These are phyloP conservation scores for Boletellus emodensis DNA, from an alignment of 768 basidiomycete genomes.

Conservation along the genomic window DNA sequence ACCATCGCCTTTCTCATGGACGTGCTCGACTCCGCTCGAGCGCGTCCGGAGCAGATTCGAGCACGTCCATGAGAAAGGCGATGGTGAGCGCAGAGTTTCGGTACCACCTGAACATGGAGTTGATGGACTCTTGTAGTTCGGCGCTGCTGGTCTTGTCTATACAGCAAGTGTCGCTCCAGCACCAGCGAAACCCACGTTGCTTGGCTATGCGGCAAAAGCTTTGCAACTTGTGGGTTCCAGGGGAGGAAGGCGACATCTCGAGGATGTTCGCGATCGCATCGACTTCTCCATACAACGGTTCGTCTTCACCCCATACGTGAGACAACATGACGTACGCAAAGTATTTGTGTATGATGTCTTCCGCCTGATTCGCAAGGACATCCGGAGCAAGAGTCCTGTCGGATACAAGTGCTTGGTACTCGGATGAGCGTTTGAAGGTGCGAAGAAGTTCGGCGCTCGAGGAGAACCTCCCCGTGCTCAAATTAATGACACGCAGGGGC, in stretches of 20 bases:
- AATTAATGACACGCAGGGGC: conserved; percentile 23
- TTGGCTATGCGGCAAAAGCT: conserved; percentile 20
- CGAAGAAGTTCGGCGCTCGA: conserved; percentile 17
- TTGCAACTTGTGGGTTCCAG: conserved; percentile 20
- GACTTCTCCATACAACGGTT: conserved; percentile 21
- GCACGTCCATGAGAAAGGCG: conserved; percentile 25
- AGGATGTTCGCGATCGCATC: conserved; percentile 11
- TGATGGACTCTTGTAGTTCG: conserved; percentile 30
- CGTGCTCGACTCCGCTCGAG: conserved; percentile 18
- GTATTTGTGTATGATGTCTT: conserved; percentile 14
- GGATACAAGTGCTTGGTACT: conserved; percentile 12
- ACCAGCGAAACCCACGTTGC: conserved; percentile 17
- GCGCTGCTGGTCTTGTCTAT: conserved; percentile 29
- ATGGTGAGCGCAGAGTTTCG: conserved; percentile 29
- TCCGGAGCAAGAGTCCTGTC: conserved; percentile 4
- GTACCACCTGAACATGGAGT: conserved; percentile 34
- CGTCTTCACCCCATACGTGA: conserved; percentile 27
- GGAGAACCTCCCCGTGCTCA: conserved; percentile 18
- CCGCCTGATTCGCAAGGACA: conserved; percentile 12
- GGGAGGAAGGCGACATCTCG: conserved; percentile 15
- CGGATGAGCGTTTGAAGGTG: conserved; percentile 13
- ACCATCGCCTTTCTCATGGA: conserved; percentile 30
- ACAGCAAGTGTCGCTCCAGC: conserved; percentile 32
- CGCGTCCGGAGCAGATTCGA: conserved; percentile 4
- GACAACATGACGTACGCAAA: conserved; percentile 28